Evolutionary conservation across 2,329 filamentous ascomycete species (phyloP).

Genomic region (Macrophomina tecta): DNA sequence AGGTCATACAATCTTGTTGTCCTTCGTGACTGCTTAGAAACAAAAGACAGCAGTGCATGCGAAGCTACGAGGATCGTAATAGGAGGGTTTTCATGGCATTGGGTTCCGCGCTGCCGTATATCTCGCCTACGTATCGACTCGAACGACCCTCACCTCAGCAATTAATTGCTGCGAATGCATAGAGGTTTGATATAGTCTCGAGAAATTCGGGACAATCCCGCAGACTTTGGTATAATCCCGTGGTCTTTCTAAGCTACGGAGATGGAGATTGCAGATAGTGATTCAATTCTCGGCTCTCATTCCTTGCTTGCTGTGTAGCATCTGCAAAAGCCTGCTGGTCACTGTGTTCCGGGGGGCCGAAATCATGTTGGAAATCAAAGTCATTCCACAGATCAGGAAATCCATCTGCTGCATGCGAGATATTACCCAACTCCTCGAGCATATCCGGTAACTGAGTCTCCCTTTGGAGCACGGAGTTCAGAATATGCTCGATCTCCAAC

Average conservation of each 20-base stretch:
- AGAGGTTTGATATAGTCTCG: no score
- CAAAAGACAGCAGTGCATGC: no score
- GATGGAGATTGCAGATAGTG: not conserved
- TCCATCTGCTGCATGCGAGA: not conserved
- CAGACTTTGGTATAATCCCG: no score
- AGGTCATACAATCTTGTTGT: no score
- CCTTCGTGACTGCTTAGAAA: no score
- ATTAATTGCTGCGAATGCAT: no score
- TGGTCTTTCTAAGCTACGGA: not conserved
- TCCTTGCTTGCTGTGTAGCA: not conserved
- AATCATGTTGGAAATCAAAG: not conserved
- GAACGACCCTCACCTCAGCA: no score
- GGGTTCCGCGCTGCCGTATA: no score
- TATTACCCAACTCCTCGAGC: not conserved
- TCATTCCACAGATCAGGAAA: conserved; percentile 1
- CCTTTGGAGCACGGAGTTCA: not conserved
- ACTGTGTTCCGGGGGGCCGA: not conserved
- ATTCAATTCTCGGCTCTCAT: not conserved
- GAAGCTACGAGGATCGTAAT: no score
- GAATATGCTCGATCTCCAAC: conserved; percentile 1
- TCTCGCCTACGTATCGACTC: no score
- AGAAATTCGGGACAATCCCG: no score
- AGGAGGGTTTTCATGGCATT: no score
- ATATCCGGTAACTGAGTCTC: not conserved
- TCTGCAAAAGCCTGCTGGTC: not conserved